These are phyloP conservation scores for Penicillium sp. DNA, from an alignment of 2,329 filamentous ascomycete genomes.

Conservation along the genomic window DNA sequence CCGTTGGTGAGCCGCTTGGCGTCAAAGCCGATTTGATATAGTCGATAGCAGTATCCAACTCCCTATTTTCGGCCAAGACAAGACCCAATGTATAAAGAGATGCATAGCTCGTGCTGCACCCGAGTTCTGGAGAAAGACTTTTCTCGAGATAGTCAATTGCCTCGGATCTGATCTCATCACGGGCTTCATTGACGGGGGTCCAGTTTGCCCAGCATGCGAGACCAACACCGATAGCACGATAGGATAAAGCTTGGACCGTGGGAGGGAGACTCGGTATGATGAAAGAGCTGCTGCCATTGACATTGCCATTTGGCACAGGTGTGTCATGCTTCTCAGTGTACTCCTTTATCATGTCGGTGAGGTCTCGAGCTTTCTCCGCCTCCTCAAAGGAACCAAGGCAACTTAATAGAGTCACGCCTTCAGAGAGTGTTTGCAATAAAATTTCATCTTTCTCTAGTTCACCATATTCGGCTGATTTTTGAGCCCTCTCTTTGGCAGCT, in stretches of 20 bases:
- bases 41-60: conserved; percentile 78
- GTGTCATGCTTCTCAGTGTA: conserved; percentile 67
- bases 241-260: conserved; percentile 67
- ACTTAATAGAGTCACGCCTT: conserved; percentile 79
- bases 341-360: conserved; percentile 71
- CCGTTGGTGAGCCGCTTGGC: conserved; percentile 44
- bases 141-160: conserved; percentile 75
- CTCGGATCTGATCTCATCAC: conserved; percentile 73
- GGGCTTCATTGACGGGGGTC: conserved; percentile 72
- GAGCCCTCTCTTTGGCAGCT: conserved; percentile 78
- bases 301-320: conserved; percentile 22
- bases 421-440: conserved; percentile 74
- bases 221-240: conserved; percentile 82
- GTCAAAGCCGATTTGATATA: conserved; percentile 75
- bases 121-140: conserved; percentile 68
- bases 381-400: conserved; percentile 75
- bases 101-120: conserved; percentile 69
- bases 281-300: conserved; percentile 24
- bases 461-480: conserved; percentile 65
- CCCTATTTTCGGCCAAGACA: conserved; percentile 84
- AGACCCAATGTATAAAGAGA: conserved; percentile 78
- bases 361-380: conserved; percentile 74
- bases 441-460: conserved; percentile 78
- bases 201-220: conserved; percentile 84
- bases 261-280: conserved; percentile 52